Evolutionary conservation across 192 early-diverging fungal species (phyloP), one percentile per base, ranked within the genome.

Genomic region (Coemansia guatemalensis): DNA sequence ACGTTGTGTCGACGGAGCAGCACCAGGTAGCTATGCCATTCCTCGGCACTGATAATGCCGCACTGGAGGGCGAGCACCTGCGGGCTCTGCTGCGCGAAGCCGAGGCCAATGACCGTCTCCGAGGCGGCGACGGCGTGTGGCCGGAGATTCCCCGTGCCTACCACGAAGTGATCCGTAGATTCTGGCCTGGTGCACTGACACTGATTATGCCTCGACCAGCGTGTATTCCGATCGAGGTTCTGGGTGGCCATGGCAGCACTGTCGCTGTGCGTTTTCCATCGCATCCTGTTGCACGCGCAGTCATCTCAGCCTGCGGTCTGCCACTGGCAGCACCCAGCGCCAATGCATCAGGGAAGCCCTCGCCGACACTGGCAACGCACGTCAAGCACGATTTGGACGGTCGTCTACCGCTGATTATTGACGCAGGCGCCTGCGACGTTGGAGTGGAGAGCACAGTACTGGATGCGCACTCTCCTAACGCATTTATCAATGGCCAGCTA

Each of bases 291-390:
- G 92, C 96, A 17, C 85, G 94, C 11, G 94, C 95, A 0, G 67
- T 95, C 23, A 99, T 99, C 59, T 76, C 87, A 14, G 71, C 75
- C 1, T 90, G 89, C 68, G 92, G 88, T 23, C 86, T 92, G 27
- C 97, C 97, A 5, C 72, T 99, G 66, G 97, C 97, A 8, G 97
- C 97, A 8, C 97, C 97, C 21, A 95, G 93, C n/a, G 97, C 97
- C 30, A 99, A 99, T 74, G 90, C 92, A 11, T 95, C 92, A 32
- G 95, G 96, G 9, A 87, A 92, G 30, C 97, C 97, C 3, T 95
- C 93, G 8, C 97, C 97, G 5, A 99, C 97, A 6, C 68, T 86
- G 8, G 97, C 96, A 0, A 73, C 70, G 2, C 97, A 99, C 82
- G 97, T 99, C 1, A 78, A 80, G 32, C 73, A 87, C 25, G 97